Evolutionary conservation across 1,284 basidiomycete genomes (phyloP), one percentile per base, ranked within the genome.

Genomic region (Paramarasmius palmivorus): DNA sequence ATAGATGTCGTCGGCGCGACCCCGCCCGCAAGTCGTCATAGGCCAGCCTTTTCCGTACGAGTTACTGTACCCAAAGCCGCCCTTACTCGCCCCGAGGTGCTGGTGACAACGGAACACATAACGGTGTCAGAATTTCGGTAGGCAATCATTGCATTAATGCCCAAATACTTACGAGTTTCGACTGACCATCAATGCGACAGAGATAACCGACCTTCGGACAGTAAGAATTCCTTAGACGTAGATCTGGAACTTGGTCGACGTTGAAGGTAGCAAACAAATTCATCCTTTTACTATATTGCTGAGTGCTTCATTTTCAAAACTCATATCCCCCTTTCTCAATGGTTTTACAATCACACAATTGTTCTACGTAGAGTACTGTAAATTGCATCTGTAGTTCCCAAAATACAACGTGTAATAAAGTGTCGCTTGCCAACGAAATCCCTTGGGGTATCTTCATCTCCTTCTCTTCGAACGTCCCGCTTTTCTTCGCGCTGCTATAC

Each of bases 401-500:
- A 6, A 32, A 32, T 32, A 32, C 29, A 32, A 32, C 29, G 7
- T 6, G 29, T 6, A 32, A 32, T 32, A 12, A 32, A 6, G 29
- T 22, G 40, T 22, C 44, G 32, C 7, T 8, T 29, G 15, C 29
- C 12, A 32, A 32, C 29, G 7, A 32, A 32, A 55, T 57, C 41
- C 29, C 49, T 54, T 29, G 52, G 40, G 29, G 46, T 49, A 55
- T 74, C 67, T 65, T 46, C 15, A 91, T 68, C 87, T 78, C 71
- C 88, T 80, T 60, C 88, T 78, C 57, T 86, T 79, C 23, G 87
- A 78, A 29, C 85, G 78, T 20, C 89, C 89, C 35, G 88, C 73
- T 66, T 83, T 87, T 57, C 83, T 75, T 53, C 77, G 73, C 38
- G 79, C 85, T 29, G 79, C 79, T 23, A 82, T 54, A 12, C 70